These are phyloP conservation scores for Copromyces sp. DNA, from an alignment of 495 filamentous ascomycete genomes.

Conservation along the genomic window DNA sequence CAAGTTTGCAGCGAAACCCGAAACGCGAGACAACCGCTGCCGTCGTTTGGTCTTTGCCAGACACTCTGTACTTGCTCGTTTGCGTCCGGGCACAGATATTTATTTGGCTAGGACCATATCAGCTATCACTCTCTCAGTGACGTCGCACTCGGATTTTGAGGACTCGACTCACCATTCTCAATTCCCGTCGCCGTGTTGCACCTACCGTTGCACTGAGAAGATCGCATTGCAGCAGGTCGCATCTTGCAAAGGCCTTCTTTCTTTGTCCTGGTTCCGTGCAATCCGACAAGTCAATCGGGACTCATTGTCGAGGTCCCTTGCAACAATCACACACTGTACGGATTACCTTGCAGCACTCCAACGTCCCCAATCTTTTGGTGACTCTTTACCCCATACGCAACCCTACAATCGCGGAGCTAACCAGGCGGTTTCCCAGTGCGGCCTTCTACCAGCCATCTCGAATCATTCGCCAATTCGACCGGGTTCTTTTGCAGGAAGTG, in stretches of 20 bases:
- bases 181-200: background rate
- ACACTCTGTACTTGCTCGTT: background rate
- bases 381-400: background rate
- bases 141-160: background rate
- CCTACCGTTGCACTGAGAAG: background rate
- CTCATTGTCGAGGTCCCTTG: background rate
- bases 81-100: background rate
- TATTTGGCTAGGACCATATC: background rate
- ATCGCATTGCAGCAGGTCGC: background rate
- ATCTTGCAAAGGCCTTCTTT: background rate
- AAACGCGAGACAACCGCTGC: background rate
- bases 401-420: background rate
- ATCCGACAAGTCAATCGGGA: background rate
- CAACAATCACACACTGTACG: background rate
- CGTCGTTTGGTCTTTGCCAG: background rate
- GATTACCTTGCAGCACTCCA: background rate
- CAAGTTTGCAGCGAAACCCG: background rate
- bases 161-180: background rate
- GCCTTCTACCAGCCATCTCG: background rate
- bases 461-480: background rate
- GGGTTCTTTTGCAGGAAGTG: background rate
- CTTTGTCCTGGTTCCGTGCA: background rate
- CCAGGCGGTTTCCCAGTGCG: background rate
- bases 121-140: background rate
- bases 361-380: background rate